Evolutionary conservation across 495 filamentous ascomycete genomes (phyloP).

Genomic region (Durotheca rogersii): DNA sequence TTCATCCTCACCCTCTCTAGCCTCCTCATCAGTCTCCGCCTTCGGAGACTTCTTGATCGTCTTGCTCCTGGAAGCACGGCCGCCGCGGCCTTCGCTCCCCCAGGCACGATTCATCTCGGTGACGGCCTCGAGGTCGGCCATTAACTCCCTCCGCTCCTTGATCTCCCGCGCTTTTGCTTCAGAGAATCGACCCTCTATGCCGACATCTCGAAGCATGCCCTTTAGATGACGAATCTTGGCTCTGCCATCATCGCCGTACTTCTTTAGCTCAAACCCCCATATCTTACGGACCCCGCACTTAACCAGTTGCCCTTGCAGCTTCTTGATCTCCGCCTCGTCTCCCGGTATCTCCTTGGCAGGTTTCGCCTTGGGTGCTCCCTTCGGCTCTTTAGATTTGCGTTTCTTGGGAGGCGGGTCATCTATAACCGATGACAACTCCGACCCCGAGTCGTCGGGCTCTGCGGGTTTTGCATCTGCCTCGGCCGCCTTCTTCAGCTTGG

Average conservation of each 20-base stretch:
- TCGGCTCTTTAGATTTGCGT: constrained; percentile 27
- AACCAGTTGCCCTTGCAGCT: constrained; percentile 79
- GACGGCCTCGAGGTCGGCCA: constrained; percentile 77
- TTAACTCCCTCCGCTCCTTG: constrained; percentile 78
- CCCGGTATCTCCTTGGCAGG: constrained; percentile 55
- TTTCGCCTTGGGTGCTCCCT: constrained; percentile 20
- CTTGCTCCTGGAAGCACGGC: constrained; percentile 39
- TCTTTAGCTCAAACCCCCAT: constrained; percentile 82
- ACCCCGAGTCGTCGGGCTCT: constrained; percentile 61
- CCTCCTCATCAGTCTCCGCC: constrained; percentile 38
- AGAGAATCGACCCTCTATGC: constrained; percentile 87
- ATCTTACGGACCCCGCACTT: constrained; percentile 95
- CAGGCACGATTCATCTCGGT: constrained; percentile 75
- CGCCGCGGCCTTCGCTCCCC: constrained; percentile 54
- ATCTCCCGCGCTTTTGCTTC: constrained; percentile 80
- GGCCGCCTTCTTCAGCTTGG: constrained; percentile 19
- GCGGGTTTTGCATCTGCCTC: constrained; percentile 28
- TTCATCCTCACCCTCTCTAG: constrained; percentile 45
- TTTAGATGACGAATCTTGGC: constrained; percentile 84
- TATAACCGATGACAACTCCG: constrained; percentile 75
- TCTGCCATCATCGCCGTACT: constrained; percentile 62
- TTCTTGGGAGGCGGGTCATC: constrained; percentile 62
- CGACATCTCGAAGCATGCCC: constrained; percentile 71
- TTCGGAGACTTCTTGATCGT: constrained; percentile 30
- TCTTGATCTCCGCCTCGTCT: constrained; percentile 81